Percentiles rank a stretch among this genome's conserved stretches.
phyloP scores from a whole-genome alignment of 2,329 filamentous ascomycete genomes.

The Shiraia bambusicola region DNA sequence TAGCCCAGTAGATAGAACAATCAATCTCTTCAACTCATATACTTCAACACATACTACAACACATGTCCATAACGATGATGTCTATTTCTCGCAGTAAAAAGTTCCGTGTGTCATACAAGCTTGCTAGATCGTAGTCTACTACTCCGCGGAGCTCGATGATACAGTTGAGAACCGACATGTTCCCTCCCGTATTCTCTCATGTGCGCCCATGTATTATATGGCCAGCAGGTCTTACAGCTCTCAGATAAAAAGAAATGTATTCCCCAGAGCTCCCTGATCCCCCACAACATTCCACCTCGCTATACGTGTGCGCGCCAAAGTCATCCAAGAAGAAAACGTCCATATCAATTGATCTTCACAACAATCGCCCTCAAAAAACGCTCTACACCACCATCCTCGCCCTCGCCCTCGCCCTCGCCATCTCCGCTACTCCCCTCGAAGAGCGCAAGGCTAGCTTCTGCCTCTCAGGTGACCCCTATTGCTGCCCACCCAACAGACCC shows the following conservation, averaged over 20 bases:
- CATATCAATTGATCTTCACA: conserved; percentile 25
- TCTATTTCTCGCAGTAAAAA: conserved; percentile 3
- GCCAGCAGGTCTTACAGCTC: too few species aligned
- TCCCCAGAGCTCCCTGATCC: too few species aligned
- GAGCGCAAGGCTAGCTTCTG: conserved; percentile 41
- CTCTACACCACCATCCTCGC: conserved; percentile 39
- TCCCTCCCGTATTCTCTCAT: too few species aligned
- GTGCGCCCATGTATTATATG: too few species aligned
- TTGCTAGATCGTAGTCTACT: too few species aligned
- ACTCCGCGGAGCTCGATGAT: too few species aligned
- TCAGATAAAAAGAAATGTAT: too few species aligned
- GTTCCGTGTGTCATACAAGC: conserved; percentile 4
- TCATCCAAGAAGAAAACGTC: conserved; percentile 17
- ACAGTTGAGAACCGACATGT: too few species aligned
- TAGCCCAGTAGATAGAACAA: too few species aligned
- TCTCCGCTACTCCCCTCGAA: conserved; percentile 35
- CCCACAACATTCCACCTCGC: too few species aligned
- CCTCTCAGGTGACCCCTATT: conserved; percentile 48
- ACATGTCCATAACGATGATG: conserved; percentile 31
- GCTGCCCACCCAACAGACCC: conserved; percentile 64
- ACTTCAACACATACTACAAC: too few species aligned
- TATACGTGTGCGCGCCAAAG: conserved; percentile 8
- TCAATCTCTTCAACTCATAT: too few species aligned
- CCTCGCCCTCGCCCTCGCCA: conserved; percentile 34
- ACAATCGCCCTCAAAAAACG: conserved; percentile 34